Evolutionary conservation across 2,329 filamentous ascomycete species (phyloP).

Genomic region (Epichloe coenophiala): DNA sequence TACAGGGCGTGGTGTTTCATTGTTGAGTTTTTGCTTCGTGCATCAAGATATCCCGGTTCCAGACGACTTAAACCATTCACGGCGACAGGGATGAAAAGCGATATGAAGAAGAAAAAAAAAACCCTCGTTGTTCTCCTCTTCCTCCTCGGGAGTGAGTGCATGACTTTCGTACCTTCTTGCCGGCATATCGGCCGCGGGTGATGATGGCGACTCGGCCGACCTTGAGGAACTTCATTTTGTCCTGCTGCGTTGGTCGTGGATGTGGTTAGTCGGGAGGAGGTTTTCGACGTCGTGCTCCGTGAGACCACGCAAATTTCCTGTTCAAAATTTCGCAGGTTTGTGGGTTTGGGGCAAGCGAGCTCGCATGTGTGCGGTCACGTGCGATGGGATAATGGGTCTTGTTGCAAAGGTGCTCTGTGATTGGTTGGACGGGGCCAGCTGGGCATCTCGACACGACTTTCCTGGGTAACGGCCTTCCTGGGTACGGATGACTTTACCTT

Average conservation of each 20-base stretch:
- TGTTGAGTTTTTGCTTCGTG: background rate
- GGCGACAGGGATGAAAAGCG: background rate
- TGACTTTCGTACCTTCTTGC: conserved; percentile 78
- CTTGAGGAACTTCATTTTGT: conserved; percentile 83
- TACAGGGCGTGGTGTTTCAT: too few species aligned
- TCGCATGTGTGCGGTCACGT: conserved; percentile 23
- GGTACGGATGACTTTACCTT: too few species aligned
- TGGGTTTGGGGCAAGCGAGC: conserved; percentile 28
- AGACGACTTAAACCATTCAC: background rate
- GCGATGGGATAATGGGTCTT: conserved; percentile 4
- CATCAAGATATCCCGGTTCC: background rate
- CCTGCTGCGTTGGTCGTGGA: conserved; percentile 25
- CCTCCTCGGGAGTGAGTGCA: background rate
- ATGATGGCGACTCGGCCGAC: conserved; percentile 99
- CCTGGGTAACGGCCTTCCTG: too few species aligned
- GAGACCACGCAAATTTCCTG: conserved; percentile 20
- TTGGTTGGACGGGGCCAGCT: background rate
- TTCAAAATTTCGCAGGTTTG: conserved; percentile 27
- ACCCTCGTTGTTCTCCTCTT: background rate
- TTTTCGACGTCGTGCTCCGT: conserved; percentile 21
- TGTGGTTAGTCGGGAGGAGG: conserved; percentile 18
- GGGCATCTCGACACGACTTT: too few species aligned
- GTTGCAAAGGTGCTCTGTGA: background rate
- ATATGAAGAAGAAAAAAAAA: background rate
- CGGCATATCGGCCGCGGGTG: conserved; percentile 97